Conservation (phyloP, 192 early-diverging fungal species). For the Entophlyctis luteolus region DNA sequence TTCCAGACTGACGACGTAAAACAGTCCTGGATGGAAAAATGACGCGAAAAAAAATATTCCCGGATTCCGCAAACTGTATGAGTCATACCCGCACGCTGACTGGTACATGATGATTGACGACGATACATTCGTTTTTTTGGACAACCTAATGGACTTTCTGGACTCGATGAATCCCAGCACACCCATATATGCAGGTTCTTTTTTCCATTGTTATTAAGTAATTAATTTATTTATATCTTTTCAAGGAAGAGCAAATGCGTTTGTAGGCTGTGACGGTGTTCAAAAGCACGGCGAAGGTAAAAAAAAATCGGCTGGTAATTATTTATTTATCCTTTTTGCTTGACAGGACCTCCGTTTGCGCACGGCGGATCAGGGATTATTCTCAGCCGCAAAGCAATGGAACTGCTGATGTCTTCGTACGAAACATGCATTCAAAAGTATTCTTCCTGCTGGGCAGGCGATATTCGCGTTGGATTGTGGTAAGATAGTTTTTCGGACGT, state of each 20-base stretch:
- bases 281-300: constrained; percentile 32
- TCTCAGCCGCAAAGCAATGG: constrained; percentile 43
- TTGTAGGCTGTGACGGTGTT: constrained; percentile 52
- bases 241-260: constrained; percentile 41
- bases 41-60: constrained; percentile 58
- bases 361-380: constrained; percentile 58
- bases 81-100: constrained; percentile 49
- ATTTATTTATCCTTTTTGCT: too few species aligned
- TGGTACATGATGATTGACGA: constrained; percentile 61
- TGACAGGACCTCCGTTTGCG: constrained; percentile 49
- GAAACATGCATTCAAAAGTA: constrained; percentile 47
- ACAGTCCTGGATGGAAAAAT: constrained; percentile 41
- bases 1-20: not conserved
- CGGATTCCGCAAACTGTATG: constrained; percentile 46
- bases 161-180: constrained; percentile 28
- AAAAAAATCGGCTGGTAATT: too few species aligned
- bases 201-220: not conserved
- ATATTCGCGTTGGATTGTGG: constrained; percentile 38
- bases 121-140: constrained; percentile 57
- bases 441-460: constrained; percentile 59
- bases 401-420: constrained; percentile 30
- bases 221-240: not conserved
- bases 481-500: not conserved
- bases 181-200: constrained; percentile 44
- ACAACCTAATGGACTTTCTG: constrained; percentile 44